Conservation (phyloP, 2,329 filamentous ascomycete genomes). For the Penicillium sp. region DNA sequence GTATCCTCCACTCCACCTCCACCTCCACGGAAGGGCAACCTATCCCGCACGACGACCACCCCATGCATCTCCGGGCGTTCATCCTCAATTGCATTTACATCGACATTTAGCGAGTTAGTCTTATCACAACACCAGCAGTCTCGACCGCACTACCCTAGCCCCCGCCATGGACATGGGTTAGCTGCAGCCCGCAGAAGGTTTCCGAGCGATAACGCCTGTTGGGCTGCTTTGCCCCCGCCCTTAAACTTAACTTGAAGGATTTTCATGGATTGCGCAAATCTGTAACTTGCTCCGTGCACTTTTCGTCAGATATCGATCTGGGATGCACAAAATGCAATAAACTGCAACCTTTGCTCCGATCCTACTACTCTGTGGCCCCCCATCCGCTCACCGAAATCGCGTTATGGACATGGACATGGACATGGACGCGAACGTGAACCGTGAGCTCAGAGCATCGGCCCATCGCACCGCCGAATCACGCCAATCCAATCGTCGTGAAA, state of each 20-base stretch:
- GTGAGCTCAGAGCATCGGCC: conserved; percentile 4
- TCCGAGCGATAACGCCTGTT: conserved; percentile 25
- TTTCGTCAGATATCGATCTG: conserved; percentile 16
- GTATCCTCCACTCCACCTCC: background rate
- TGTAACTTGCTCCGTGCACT: conserved; percentile 15
- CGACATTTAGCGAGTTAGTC: background rate
- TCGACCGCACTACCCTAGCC: conserved; percentile 8
- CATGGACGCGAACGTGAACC: background rate
- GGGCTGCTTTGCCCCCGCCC: conserved; percentile 20
- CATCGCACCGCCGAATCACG: conserved; percentile 16
- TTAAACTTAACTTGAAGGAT: too few relatives aligned
- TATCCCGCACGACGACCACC: background rate
- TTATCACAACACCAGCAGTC: background rate
- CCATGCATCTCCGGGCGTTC: conserved; percentile 5
- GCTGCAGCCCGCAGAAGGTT: conserved; percentile 26
- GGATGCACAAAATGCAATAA: background rate
- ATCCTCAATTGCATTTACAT: background rate
- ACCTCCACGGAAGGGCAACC: background rate
- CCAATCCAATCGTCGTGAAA: conserved; percentile 10
- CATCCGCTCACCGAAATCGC: conserved; percentile 11
- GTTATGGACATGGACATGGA: background rate
- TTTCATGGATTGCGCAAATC: conserved; percentile 7
- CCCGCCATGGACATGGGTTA: too few relatives aligned
- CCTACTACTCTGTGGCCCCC: background rate
- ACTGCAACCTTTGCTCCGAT: background rate